Conservation (phyloP, 164 flowering plant genomes). For the Sedum album region DNA sequence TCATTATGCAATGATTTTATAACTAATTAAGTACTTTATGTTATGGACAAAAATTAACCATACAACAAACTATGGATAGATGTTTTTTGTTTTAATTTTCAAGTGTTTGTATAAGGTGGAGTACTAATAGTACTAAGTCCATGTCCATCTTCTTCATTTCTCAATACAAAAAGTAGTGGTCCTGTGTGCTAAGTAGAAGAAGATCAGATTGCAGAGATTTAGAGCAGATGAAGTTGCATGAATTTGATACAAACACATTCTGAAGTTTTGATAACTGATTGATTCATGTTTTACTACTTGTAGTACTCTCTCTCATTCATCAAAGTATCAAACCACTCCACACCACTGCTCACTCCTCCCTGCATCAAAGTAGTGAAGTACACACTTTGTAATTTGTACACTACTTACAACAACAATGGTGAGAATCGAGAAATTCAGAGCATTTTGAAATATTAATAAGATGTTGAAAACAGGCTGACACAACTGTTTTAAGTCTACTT, state of each 20-base stretch:
- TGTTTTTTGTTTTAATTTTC: too few species aligned
- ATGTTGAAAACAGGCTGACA: neutral
- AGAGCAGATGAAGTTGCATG: neutral
- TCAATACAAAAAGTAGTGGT: neutral
- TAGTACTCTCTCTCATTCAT: neutral
- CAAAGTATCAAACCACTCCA: neutral
- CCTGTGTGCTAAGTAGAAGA: neutral
- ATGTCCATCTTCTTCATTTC: too few species aligned
- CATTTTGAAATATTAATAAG: too few species aligned
- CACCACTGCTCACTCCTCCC: neutral
- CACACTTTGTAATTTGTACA: neutral
- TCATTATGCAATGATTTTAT: too few species aligned
- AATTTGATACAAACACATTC: neutral
- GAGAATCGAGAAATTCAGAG: too few species aligned
- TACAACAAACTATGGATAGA: too few species aligned
- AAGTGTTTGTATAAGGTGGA: too few species aligned
- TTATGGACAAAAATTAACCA: too few species aligned
- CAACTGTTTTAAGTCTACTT: neutral
- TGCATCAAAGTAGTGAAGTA: neutral
- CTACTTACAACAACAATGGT: too few species aligned
- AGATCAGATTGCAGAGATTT: slow-evolving; percentile 1
- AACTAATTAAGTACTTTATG: too few species aligned
- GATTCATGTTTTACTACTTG: slow-evolving; percentile 2
- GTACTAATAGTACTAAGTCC: too few species aligned
- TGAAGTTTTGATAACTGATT: slow-evolving; percentile 1